These are phyloP conservation scores for Ceratocystis cacaofunesta DNA, from an alignment of 2,329 filamentous ascomycete species.

Conservation along the genomic window DNA sequence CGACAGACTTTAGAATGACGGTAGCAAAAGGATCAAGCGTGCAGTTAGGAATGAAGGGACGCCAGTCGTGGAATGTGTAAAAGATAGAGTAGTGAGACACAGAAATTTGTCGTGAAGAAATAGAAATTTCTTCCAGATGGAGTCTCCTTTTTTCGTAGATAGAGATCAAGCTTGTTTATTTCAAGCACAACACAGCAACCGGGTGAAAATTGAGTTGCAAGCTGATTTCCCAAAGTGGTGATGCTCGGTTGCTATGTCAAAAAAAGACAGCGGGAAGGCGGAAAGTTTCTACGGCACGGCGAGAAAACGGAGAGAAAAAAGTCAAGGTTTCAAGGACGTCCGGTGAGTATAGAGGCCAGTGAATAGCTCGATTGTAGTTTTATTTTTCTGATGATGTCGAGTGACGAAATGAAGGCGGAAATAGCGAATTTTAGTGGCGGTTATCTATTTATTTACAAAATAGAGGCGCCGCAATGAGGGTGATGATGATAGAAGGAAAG, in stretches of 20 bases:
- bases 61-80: not conserved
- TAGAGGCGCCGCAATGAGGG: not conserved
- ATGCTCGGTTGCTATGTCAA: conserved; percentile 5
- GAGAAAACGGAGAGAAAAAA: not conserved
- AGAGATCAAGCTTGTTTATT: not conserved
- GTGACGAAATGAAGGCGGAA: not conserved
- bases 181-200: not conserved
- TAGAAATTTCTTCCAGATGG: not conserved
- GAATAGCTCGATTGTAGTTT: not conserved
- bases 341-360: too few relatives aligned
- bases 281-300: conserved; percentile 7
- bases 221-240: not conserved
- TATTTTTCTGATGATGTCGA: not conserved
- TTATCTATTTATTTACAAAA: not conserved
- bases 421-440: not conserved
- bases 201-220: not conserved
- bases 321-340: not conserved
- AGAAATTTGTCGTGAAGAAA: not conserved
- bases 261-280: conserved; percentile 9
- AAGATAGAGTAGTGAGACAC: not conserved
- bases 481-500: not conserved
- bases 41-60: not conserved
- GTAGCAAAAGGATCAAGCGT: not conserved
- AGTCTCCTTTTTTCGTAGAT: not conserved
- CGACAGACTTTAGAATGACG: not conserved